These are phyloP conservation scores for Tetracladium marchalianum DNA, from an alignment of 495 filamentous ascomycete species.

Conservation along the genomic window DNA sequence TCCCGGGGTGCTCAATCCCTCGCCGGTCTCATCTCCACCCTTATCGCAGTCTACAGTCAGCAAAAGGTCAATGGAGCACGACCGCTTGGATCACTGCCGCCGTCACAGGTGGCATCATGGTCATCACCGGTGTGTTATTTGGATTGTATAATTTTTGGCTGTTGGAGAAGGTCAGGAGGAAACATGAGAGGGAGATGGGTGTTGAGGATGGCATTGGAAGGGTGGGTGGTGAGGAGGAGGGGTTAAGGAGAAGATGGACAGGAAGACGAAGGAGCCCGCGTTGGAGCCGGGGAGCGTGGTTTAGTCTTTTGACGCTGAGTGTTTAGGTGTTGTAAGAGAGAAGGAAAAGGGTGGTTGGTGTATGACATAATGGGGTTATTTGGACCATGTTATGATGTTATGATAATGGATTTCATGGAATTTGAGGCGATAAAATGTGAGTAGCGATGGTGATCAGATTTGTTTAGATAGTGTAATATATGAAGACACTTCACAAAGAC, in stretches of 20 bases:
- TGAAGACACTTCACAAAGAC: no score
- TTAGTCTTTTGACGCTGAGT: neutral
- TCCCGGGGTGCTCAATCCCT: conserved; percentile 34
- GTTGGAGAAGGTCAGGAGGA: conserved; percentile 21
- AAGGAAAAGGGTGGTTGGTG: no score
- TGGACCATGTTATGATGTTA: no score
- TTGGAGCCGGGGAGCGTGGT: conserved; percentile 16
- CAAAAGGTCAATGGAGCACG: conserved; percentile 33
- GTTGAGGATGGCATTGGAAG: neutral
- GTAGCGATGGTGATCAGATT: no score
- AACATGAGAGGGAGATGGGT: conserved; percentile 15
- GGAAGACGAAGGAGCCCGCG: conserved; percentile 6
- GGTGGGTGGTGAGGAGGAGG: conserved; percentile 4
- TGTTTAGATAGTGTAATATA: no score
- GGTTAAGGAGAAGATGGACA: conserved; percentile 12
- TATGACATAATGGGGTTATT: no score
- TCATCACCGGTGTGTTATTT: conserved; percentile 21
- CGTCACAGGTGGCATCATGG: conserved; percentile 18
- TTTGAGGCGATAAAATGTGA: no score
- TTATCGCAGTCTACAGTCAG: conserved; percentile 38
- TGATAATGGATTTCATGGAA: no score
- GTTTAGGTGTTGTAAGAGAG: no score
- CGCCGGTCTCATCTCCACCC: conserved; percentile 37
- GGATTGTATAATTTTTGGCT: conserved; percentile 26
- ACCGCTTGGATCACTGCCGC: conserved; percentile 32